A percentile compares a stretch with the other conserved stretches of the same genome.
phyloP scores from a whole-genome alignment of 352 stramenopile genomes.

The Pythium apleroticum region DNA sequence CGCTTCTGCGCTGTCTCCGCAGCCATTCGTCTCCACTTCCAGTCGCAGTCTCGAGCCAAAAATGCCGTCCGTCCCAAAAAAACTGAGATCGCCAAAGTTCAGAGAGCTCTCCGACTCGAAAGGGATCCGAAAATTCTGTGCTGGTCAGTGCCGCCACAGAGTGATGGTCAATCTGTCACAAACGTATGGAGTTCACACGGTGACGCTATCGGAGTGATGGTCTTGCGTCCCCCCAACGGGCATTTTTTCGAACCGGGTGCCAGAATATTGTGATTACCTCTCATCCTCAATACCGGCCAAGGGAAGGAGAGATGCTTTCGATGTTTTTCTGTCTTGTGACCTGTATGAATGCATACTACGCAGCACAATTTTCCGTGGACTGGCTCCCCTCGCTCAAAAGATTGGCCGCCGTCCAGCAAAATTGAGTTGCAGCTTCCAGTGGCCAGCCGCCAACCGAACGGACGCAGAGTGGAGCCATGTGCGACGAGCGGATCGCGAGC shows the following conservation, averaged over 20 bases:
- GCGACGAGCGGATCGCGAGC: background rate
- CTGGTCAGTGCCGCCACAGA: conserved; percentile 1
- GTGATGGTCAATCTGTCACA: conserved; percentile 7
- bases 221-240: conserved; percentile 1
- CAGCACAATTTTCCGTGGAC: background rate
- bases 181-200: conserved; percentile 1
- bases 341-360: background rate
- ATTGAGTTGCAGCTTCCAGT: background rate
- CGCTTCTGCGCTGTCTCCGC: background rate
- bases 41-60: background rate
- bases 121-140: background rate
- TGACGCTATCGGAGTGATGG: conserved; percentile 4
- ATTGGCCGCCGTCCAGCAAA: background rate
- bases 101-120: background rate
- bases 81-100: background rate
- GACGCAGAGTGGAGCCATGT: conserved; percentile 14
- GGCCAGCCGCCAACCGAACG: background rate
- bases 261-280: conserved; percentile 5
- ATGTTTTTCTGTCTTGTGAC: background rate
- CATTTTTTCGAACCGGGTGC: conserved; percentile 3
- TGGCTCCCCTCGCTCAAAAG: background rate
- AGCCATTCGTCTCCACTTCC: conserved; percentile 1
- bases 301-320: background rate
- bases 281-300: background rate
- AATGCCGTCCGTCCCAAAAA: background rate